Conservation (phyloP, 1,284 basidiomycete species). For the Naganishia cerealis region DNA sequence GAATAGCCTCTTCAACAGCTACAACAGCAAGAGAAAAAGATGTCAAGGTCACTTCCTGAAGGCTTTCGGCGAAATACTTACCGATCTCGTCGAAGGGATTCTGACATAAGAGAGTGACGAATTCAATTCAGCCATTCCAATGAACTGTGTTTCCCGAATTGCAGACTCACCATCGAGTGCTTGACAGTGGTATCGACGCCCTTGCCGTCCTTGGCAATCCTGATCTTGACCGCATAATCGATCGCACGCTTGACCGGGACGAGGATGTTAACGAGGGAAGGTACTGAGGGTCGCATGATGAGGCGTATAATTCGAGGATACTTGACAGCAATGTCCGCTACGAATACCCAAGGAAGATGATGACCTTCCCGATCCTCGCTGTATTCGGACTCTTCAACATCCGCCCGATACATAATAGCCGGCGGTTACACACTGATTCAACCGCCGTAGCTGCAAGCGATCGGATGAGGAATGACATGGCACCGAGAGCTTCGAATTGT, state of each 20-base stretch:
- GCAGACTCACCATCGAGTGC: conserved; percentile 81
- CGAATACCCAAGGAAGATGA: not conserved
- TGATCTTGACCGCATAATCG: conserved; percentile 69
- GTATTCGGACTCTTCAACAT: not conserved
- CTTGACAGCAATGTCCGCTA: not conserved
- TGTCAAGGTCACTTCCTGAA: not conserved
- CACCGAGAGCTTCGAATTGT: not conserved
- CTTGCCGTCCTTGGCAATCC: conserved; percentile 85
- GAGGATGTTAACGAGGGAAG: conserved; percentile 76
- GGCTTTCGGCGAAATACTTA: conserved; percentile 53
- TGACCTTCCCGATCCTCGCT: not conserved
- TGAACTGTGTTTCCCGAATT: not conserved
- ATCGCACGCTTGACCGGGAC: conserved; percentile 84
- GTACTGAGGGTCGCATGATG: conserved; percentile 70
- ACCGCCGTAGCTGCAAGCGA: conserved; percentile 19
- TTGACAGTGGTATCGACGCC: conserved; percentile 93
- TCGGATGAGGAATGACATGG: conserved; percentile 5
- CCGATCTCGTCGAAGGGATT: conserved; percentile 97
- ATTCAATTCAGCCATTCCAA: not conserved
- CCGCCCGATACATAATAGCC: conserved; percentile 26
- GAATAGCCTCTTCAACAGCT: conserved; percentile 98
- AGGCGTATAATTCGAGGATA: not conserved
- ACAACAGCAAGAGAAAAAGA: conserved; percentile 20
- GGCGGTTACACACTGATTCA: conserved; percentile 14
- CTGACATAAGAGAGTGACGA: conserved; percentile 53